Conservation (phyloP, 805 yeast species). For the Pichia paraexigua region DNA sequence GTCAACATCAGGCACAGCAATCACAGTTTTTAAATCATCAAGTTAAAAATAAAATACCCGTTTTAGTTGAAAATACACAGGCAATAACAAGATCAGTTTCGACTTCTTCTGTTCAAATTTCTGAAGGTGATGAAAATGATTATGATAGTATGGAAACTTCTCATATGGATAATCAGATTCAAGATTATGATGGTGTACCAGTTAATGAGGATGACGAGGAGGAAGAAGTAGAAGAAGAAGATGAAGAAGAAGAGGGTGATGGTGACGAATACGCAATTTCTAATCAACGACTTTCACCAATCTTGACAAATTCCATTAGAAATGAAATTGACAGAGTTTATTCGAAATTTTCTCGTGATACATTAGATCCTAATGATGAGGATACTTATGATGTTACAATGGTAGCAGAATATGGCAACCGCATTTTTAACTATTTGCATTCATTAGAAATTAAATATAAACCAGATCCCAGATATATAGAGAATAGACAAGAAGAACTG, state of each 20-base stretch:
- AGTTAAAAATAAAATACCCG: conserved; percentile 12
- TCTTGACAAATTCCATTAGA: conserved; percentile 40
- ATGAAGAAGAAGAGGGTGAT: conserved; percentile 16
- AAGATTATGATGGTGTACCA: conserved; percentile 1
- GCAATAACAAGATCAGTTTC: not conserved
- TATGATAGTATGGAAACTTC: conserved; percentile 5
- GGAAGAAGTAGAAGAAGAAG: conserved; percentile 10
- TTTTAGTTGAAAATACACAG: conserved; percentile 10
- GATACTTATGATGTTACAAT: conserved; percentile 80
- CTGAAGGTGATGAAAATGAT: not conserved
- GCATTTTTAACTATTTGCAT: conserved; percentile 74
- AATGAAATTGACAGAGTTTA: conserved; percentile 45
- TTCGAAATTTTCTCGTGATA: conserved; percentile 39
- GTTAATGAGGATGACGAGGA: conserved; percentile 1
- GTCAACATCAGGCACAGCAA: not conserved
- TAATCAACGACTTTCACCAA: conserved; percentile 51
- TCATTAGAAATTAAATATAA: conserved; percentile 62
- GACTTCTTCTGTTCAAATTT: not conserved
- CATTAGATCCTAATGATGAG: conserved; percentile 67
- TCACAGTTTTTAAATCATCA: not conserved
- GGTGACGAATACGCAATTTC: conserved; percentile 30
- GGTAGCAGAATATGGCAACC: conserved; percentile 89
- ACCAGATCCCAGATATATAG: conserved; percentile 72
- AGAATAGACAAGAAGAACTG: conserved; percentile 64
- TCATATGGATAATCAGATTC: not conserved